These are phyloP conservation scores for Coemansia sp. DNA, from an alignment of 192 early-diverging fungal genomes.

Conservation along the genomic window DNA sequence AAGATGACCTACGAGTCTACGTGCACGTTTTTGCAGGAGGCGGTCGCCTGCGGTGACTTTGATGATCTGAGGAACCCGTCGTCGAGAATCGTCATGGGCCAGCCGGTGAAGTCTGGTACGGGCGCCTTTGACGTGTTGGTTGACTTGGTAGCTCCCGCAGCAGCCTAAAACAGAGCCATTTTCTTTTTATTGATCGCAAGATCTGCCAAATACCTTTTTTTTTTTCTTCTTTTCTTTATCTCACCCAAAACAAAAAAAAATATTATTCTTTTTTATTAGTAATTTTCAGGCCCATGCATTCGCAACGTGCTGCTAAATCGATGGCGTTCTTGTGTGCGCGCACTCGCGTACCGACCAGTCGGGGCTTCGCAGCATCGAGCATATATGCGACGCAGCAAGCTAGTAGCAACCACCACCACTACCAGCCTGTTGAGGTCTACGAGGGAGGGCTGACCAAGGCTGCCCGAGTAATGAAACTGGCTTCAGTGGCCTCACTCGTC, in stretches of 20 bases:
- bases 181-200: neutral
- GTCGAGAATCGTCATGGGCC: constrained; percentile 91
- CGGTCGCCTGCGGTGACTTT: constrained; percentile 87
- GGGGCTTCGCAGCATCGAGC: neutral
- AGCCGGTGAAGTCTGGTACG: constrained; percentile 91
- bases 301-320: neutral
- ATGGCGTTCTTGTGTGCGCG: neutral
- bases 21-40: constrained; percentile 91
- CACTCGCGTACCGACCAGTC: neutral
- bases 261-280: neutral
- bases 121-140: constrained; percentile 88
- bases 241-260: too few relatives aligned
- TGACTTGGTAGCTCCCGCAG: constrained; percentile 28
- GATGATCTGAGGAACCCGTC: constrained; percentile 91
- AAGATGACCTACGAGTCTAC: constrained; percentile 99
- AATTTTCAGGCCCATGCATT: neutral
- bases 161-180: neutral
- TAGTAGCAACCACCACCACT: neutral
- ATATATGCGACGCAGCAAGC: neutral
- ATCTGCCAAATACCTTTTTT: neutral
- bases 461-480: constrained; percentile 51
- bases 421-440: constrained; percentile 9
- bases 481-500: constrained; percentile 43
- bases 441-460: constrained; percentile 41
- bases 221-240: neutral